Evolutionary conservation across 345 rosid species (phyloP).

Genomic region (Aethionema arabicum): DNA sequence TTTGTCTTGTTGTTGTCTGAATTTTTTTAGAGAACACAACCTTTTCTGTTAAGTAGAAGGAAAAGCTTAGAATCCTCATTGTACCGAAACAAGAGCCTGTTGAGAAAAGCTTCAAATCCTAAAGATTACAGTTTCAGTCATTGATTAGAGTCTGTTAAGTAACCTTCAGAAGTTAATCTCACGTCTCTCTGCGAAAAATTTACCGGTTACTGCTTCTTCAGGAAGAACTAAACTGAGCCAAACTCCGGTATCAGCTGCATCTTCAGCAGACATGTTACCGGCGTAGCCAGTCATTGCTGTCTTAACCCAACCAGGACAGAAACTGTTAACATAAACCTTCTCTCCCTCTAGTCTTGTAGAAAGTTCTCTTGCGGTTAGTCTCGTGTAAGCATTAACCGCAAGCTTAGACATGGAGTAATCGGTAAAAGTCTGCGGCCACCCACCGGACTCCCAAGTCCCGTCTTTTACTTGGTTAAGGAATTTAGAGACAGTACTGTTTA

Average conservation of each 20-base stretch:
- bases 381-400: constrained; percentile 74
- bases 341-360: constrained; percentile 57
- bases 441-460: constrained; percentile 73
- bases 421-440: constrained; percentile 80
- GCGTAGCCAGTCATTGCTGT: constrained; percentile 92
- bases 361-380: constrained; percentile 60
- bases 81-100: constrained; percentile 22
- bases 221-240: constrained; percentile 81
- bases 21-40: constrained; percentile 21
- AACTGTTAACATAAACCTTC: constrained; percentile 74
- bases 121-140: background rate
- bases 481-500: constrained; percentile 52
- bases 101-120: background rate
- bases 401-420: constrained; percentile 92
- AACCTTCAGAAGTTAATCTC: constrained; percentile 56
- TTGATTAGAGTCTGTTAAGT: background rate
- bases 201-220: constrained; percentile 60
- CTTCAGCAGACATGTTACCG: constrained; percentile 66
- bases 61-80: constrained; percentile 4
- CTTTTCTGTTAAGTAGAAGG: constrained; percentile 16
- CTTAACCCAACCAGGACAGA: constrained; percentile 97
- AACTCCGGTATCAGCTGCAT: constrained; percentile 92
- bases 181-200: constrained; percentile 93
- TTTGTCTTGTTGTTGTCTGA: constrained; percentile 17
- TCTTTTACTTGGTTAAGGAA: constrained; percentile 75